phyloP scores from a whole-genome alignment of 208 protist species.

The Trichomonas tenax region DNA sequence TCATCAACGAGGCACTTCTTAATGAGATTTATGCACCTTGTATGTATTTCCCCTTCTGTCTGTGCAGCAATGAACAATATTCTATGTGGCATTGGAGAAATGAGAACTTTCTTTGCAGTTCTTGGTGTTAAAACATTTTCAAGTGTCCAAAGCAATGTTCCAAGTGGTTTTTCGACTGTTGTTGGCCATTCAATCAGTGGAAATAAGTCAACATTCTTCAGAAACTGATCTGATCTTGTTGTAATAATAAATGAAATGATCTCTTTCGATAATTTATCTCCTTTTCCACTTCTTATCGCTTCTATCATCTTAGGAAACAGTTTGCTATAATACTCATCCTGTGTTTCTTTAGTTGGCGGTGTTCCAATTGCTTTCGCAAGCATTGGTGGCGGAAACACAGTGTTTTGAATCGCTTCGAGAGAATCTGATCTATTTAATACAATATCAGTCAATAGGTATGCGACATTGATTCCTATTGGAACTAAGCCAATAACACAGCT shows the following conservation, averaged over 20 bases:
- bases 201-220: neutral
- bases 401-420: neutral
- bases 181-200: neutral
- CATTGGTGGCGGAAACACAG: neutral
- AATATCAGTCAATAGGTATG: neutral
- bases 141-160: neutral
- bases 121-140: neutral
- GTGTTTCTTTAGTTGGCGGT: neutral
- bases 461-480: neutral
- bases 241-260: neutral
- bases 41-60: neutral
- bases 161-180: neutral
- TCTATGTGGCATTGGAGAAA: neutral
- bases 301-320: neutral
- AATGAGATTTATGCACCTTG: neutral
- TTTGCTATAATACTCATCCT: neutral
- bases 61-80: neutral
- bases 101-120: neutral
- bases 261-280: neutral
- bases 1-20: neutral
- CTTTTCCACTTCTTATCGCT: neutral
- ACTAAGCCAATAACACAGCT: neutral
- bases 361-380: neutral
- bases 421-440: neutral
- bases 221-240: neutral